Evolutionary conservation across 2,329 filamentous ascomycete genomes (phyloP).

Genomic region (Aspergillus fijiensis): DNA sequence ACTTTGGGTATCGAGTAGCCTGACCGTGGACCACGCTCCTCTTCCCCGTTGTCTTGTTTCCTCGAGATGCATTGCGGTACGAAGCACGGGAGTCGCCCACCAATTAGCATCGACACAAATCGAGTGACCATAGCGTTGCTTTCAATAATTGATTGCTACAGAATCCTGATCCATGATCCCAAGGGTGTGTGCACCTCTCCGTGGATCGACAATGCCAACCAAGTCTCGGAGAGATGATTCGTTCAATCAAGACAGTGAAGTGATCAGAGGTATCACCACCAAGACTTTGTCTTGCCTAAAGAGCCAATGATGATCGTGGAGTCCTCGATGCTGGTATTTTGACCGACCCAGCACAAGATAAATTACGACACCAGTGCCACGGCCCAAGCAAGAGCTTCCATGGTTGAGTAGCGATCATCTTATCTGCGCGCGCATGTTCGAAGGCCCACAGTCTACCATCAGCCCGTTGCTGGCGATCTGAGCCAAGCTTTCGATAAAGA

Average conservation of each 20-base stretch:
- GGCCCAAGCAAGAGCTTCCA: neutral
- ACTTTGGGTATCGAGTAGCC: neutral
- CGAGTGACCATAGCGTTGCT: neutral
- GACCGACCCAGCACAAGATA: neutral
- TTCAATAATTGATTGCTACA: neutral
- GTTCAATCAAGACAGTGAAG: neutral
- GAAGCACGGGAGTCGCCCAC: neutral
- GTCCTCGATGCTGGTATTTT: neutral
- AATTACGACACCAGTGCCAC: slow-evolving; percentile 15
- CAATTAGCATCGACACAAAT: neutral
- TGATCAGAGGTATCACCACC: neutral
- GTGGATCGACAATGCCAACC: slow-evolving; percentile 3
- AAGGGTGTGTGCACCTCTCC: neutral
- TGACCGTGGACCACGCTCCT: neutral
- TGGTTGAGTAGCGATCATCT: slow-evolving; percentile 1
- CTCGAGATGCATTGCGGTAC: neutral
- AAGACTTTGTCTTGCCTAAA: neutral
- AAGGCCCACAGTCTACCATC: neutral
- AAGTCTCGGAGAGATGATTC: neutral
- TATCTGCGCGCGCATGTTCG: neutral
- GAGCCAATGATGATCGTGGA: neutral
- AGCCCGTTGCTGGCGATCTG: neutral
- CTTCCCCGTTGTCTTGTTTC: neutral
- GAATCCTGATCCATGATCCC: slow-evolving; percentile 7
- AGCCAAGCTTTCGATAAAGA: neutral